Evolutionary conservation across 352 stramenopile genomes (phyloP).

Genomic region (Globisporangium iwayamae): DNA sequence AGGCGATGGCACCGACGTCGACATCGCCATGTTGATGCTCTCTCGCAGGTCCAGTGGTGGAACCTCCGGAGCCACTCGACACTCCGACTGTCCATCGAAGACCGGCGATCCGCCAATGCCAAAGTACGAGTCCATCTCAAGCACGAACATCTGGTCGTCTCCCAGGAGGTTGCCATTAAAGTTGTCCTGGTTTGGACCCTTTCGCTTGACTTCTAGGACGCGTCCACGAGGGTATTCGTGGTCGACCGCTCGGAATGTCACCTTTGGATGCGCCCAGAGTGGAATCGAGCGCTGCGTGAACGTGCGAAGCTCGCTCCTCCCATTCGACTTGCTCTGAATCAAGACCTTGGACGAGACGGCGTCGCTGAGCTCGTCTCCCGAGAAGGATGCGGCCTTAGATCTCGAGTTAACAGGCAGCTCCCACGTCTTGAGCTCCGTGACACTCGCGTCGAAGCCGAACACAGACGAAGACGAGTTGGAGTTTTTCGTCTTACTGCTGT

Average conservation of each 20-base stretch:
- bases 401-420: conserved; percentile 33
- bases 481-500: conserved; percentile 11
- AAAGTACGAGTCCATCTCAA: conserved; percentile 88
- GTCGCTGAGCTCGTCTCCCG: conserved; percentile 11
- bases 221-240: conserved; percentile 42
- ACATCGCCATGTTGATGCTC: conserved; percentile 82
- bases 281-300: conserved; percentile 59
- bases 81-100: conserved; percentile 48
- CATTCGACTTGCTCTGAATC: conserved; percentile 21
- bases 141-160: conserved; percentile 75
- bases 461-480: conserved; percentile 39
- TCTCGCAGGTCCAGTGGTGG: conserved; percentile 56
- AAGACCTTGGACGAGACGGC: not conserved
- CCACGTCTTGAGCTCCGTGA: conserved; percentile 62
- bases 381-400: conserved; percentile 28
- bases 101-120: conserved; percentile 75
- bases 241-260: conserved; percentile 61
- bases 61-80: conserved; percentile 33
- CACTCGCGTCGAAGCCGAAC: conserved; percentile 65
- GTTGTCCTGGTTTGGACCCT: conserved; percentile 43
- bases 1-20: conserved; percentile 48
- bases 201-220: conserved; percentile 73
- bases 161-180: conserved; percentile 38
- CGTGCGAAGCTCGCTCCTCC: conserved; percentile 65
- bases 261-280: conserved; percentile 76